Evolutionary conservation across 768 basidiomycete species (phyloP), one percentile per base, ranked within the genome.

Genomic region (Pluteus cervinus): DNA sequence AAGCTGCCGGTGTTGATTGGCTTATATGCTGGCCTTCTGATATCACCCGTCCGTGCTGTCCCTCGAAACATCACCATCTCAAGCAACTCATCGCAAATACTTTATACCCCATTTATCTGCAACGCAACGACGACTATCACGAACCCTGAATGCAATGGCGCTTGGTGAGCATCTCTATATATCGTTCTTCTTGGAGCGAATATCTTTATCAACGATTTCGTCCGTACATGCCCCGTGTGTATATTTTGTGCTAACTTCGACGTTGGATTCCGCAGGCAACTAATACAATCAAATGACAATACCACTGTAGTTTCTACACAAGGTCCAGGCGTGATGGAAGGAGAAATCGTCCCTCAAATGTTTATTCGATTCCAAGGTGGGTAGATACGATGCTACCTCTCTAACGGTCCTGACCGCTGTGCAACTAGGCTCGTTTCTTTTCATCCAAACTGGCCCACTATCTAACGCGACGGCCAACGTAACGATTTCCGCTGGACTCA

Each of bases 291-390:
- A 12, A 40, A 41, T 10, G 44, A 47, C 15, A 43, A 46, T 37
- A 15, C 40, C 23, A 41, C 48, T 6, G 40, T 56, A 23, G 55
- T 65, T 17, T 58, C 64, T 24, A 71, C 73, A 14, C 43, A 53
- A 29, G 76, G 76, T 2, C 69, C 73, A 4, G 59, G 61, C 46
- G 49, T 63, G 25, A 55, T 54, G 26, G 56, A 65, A 11, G 62
- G 53, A 15, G 54, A 66, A 39, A 62, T 74, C 25, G 54, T 75
- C 40, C 77, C 76, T 2, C 78, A 79, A 41, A 60, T 79, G 59
- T 79, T 78, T 48, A 51, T 80, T 38, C 61, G 57, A 22, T 75
- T 78, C 55, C 63, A 61, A 60, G 77, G 77, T 75, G 45, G 37
- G 57, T 44, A 21, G 16, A 9, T 31, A 15, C 3, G 9, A 24